Evolutionary conservation across 192 early-diverging fungal species (phyloP).

Genomic region (Pecoramyces ruminantium): DNA sequence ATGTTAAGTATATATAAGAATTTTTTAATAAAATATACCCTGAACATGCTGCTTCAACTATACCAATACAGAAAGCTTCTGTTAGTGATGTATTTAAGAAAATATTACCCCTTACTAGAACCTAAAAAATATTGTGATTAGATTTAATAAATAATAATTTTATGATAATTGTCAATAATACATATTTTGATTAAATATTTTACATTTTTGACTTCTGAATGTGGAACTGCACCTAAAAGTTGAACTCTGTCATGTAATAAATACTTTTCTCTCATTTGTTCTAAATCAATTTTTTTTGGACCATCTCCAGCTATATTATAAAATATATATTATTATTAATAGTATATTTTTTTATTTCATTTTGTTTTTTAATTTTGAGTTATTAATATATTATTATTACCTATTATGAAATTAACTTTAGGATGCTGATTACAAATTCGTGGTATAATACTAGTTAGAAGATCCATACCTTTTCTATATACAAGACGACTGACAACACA

Average conservation of each 20-base stretch:
- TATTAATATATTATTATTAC: too few species aligned
- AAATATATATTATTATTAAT: background rate
- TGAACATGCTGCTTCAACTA: slow-evolving; percentile 92
- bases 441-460: slow-evolving; percentile 82
- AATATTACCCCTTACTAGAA: slow-evolving; percentile 78
- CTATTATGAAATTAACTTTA: slow-evolving; percentile 80
- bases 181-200: too few species aligned
- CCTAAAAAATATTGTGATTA: slow-evolving; percentile 7
- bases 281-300: slow-evolving; percentile 84
- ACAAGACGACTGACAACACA: slow-evolving; percentile 81
- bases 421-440: slow-evolving; percentile 62
- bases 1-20: too few species aligned
- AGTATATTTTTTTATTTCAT: too few species aligned
- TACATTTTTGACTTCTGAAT: slow-evolving; percentile 72
- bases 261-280: slow-evolving; percentile 91
- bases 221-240: slow-evolving; percentile 66
- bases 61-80: slow-evolving; percentile 96
- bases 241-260: slow-evolving; percentile 82
- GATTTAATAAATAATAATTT: too few species aligned
- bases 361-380: too few species aligned
- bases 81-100: slow-evolving; percentile 95
- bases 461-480: slow-evolving; percentile 88
- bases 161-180: too few species aligned
- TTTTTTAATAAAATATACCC: too few species aligned
- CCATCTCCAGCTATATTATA: slow-evolving; percentile 63